Evolutionary conservation across 164 flowering plant genomes (phyloP), one percentile per base, ranked within the genome.

Genomic region (Vitis cinerea): DNA sequence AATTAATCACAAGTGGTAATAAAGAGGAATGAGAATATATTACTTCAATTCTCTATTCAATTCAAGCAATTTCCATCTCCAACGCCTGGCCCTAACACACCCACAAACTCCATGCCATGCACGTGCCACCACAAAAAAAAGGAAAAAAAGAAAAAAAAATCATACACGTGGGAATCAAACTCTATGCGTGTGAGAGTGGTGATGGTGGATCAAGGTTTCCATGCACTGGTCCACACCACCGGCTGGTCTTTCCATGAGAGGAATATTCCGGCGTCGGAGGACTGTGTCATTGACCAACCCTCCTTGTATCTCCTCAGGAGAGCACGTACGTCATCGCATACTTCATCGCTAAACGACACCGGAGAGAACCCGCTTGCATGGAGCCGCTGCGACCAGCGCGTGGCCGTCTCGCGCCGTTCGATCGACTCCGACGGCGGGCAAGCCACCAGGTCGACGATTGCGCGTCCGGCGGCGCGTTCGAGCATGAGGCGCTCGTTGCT

Each of bases 161-260:
- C 59, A 72, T 31, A 51, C 83, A 77, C 76, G 83, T 75, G 80
- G 51, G 17, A 70, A 50, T 15, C 58, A 37, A 37, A 66, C 55
- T 49, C 31, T 13, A 49, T 31, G 9, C 71, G 64, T 52, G 59
- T 51, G 65, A 54, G 52, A 7, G 23, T 15, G 11, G 13, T 51
- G 7, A 12, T 2, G 11, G 55, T 9, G 31, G 56, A 3, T 67
- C 71, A 86, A 23, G 93, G 89, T 83, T 80, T 84, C 97, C 98
- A 92, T 31, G 97, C 94, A 67, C 88, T 83, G 16, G 97, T 90
- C 97, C 97, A 94, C 61, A 92, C 97, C 72, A 92, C 91, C 71
- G 91, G 86, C 83, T 90, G 91, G 4, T 90, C 95, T 77, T 84
- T 94, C 97, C 98, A 94, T 37, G 85, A 69, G 77, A 94, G 73